These are phyloP conservation scores for Tirmania nivea DNA, from an alignment of 495 filamentous ascomycete genomes.

Conservation along the genomic window DNA sequence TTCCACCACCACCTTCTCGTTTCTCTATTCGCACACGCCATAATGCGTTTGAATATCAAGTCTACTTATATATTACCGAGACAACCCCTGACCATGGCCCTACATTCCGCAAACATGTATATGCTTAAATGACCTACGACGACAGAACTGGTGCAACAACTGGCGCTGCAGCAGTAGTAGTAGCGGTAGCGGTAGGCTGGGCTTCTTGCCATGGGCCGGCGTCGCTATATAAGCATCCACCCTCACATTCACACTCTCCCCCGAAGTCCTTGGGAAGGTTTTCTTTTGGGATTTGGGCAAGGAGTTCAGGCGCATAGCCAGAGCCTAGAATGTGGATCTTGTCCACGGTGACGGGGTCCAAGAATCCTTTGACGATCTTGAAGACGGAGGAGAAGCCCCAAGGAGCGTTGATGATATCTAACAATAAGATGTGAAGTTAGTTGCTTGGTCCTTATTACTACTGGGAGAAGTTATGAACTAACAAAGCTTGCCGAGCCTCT, in stretches of 20 bases:
- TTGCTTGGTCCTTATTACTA: too few species aligned
- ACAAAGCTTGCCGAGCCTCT: conserved; percentile 37
- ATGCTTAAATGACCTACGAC: too few species aligned
- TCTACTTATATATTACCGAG: too few species aligned
- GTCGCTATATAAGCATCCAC: conserved; percentile 74
- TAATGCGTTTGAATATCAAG: too few species aligned
- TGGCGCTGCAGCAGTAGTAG: conserved; percentile 4
- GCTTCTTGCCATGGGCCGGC: conserved; percentile 78
- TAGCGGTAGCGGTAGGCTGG: conserved; percentile 25
- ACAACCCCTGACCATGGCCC: too few species aligned
- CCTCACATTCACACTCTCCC: conserved; percentile 57
- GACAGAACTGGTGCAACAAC: background rate
- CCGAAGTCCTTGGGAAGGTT: conserved; percentile 79
- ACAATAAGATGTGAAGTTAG: conserved; percentile 1
- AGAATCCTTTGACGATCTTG: conserved; percentile 64
- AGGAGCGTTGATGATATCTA: conserved; percentile 94
- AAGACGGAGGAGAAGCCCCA: conserved; percentile 80
- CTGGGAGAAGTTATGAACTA: background rate
- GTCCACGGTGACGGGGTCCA: conserved; percentile 79
- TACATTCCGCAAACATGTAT: too few species aligned
- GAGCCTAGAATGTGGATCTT: conserved; percentile 86
- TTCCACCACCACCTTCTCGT: too few species aligned
- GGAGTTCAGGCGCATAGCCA: conserved; percentile 60
- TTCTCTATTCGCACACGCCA: too few species aligned
- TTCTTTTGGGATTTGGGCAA: conserved; percentile 67